Percentiles rank a stretch among this genome's conserved stretches.
These are phyloP conservation scores for Fusarium liriodendri DNA, from an alignment of 2,329 filamentous ascomycete species.

Conservation along the genomic window DNA sequence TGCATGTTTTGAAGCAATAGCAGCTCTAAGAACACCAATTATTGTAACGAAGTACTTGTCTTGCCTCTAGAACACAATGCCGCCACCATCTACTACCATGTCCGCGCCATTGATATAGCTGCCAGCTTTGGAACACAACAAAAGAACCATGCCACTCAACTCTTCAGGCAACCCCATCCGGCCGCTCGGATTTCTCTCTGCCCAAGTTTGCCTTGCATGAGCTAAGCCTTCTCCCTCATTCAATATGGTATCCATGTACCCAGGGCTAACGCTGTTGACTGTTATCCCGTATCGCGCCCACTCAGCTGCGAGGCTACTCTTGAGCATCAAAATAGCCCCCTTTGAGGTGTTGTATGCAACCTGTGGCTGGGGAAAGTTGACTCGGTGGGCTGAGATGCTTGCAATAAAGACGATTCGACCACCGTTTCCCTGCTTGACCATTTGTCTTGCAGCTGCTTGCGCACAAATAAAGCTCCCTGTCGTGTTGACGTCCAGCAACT, in stretches of 20 bases:
- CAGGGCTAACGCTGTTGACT: conserved; percentile 76
- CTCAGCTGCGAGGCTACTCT: conserved; percentile 64
- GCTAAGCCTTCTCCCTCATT: conserved; percentile 70
- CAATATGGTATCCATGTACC: conserved; percentile 81
- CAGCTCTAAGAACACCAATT: background rate
- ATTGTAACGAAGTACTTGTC: background rate
- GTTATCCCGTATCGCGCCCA: conserved; percentile 78
- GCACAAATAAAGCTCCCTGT: conserved; percentile 78
- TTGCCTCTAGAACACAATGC: conserved; percentile 4
- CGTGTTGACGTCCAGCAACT: conserved; percentile 76
- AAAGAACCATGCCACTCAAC: conserved; percentile 68
- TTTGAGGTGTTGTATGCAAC: conserved; percentile 79
- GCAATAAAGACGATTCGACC: conserved; percentile 76
- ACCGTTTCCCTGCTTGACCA: conserved; percentile 61
- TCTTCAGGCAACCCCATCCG: conserved; percentile 73
- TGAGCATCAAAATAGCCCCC: conserved; percentile 72
- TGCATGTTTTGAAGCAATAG: background rate
- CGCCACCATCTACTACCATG: conserved; percentile 70
- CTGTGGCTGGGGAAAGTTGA: conserved; percentile 80
- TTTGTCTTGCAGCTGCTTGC: conserved; percentile 68
- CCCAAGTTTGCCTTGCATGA: conserved; percentile 62
- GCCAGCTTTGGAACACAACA: conserved; percentile 68
- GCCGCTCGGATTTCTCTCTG: conserved; percentile 69
- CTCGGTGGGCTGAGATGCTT: conserved; percentile 74
- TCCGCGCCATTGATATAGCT: conserved; percentile 75